Conservation (phyloP, 148 eudicot species). For the Cornus controversa region DNA sequence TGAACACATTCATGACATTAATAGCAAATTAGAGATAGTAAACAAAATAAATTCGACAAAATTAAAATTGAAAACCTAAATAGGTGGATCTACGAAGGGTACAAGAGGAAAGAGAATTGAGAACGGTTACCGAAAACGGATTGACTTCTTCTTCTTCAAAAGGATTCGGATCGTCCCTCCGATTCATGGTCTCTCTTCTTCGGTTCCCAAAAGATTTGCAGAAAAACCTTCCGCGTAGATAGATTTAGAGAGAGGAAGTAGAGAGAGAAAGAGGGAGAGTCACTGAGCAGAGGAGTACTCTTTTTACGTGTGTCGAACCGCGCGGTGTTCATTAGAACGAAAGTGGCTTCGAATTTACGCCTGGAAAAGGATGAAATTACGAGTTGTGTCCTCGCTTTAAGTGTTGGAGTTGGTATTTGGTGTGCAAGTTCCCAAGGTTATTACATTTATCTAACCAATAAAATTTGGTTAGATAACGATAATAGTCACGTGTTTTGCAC, state of each 20-base stretch:
- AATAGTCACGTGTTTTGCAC: neutral
- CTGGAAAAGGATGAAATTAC: neutral
- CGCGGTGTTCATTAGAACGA: neutral
- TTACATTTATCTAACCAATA: neutral
- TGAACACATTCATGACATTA: neutral
- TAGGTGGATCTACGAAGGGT: conserved; percentile 3
- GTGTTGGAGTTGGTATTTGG: neutral
- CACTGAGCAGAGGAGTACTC: neutral
- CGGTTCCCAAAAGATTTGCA: conserved; percentile 8
- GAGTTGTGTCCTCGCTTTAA: neutral
- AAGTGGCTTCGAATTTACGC: neutral
- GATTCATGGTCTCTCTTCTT: conserved; percentile 35
- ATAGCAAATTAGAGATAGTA: neutral
- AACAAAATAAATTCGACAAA: neutral
- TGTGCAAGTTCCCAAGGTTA: neutral
- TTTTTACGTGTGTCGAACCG: neutral
- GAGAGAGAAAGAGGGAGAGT: no score
- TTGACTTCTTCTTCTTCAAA: conserved; percentile 75
- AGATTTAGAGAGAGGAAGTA: conserved; percentile 7
- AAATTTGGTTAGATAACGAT: no score
- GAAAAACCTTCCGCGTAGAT: conserved; percentile 8
- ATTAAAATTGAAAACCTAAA: neutral
- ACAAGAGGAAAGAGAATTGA: neutral
- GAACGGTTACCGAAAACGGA: conserved; percentile 68
- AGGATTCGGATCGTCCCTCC: conserved; percentile 49